Percentiles rank a stretch among this genome's conserved stretches.
Conservation (phyloP, 306 rosid genomes). For the Myrica gale region DNA sequence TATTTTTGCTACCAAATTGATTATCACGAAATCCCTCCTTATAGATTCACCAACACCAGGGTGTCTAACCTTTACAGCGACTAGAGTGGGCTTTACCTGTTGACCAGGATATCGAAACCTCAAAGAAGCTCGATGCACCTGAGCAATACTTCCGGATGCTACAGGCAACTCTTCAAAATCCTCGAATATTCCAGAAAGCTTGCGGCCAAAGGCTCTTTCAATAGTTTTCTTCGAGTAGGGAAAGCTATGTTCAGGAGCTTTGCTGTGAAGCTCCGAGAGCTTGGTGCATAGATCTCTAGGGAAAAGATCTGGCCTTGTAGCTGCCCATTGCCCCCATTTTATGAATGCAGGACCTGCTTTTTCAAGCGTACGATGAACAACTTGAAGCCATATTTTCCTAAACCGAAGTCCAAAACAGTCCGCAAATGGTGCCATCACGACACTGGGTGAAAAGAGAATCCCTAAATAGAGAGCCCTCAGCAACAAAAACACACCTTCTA, state of each 20-base stretch:
- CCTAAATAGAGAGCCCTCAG: slow-evolving; percentile 74
- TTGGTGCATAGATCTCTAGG: slow-evolving; percentile 83
- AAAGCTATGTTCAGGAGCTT: slow-evolving; percentile 97
- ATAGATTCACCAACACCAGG: slow-evolving; percentile 98
- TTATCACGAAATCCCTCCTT: slow-evolving; percentile 88
- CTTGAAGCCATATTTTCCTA: slow-evolving; percentile 73
- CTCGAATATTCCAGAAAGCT: slow-evolving; percentile 80
- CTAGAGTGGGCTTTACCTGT: slow-evolving; percentile 61
- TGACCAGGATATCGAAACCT: slow-evolving; percentile 89
- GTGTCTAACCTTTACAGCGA: slow-evolving; percentile 95
- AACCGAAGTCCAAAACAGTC: slow-evolving; percentile 65
- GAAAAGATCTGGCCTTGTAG: slow-evolving; percentile 95
- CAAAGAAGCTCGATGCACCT: slow-evolving; percentile 88
- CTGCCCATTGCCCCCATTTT: slow-evolving; percentile 99
- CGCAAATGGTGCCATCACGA: slow-evolving; percentile 79
- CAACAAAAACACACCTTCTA: slow-evolving; percentile 63
- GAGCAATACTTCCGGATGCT: slow-evolving; percentile 99
- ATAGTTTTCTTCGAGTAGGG: slow-evolving; percentile 81
- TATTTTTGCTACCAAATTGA: slow-evolving; percentile 66
- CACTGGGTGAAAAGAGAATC: slow-evolving; percentile 80
- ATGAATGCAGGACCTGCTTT: slow-evolving; percentile 94
- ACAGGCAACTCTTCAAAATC: slow-evolving; percentile 93
- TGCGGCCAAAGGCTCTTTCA: slow-evolving; percentile 86
- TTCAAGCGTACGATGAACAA: slow-evolving; percentile 80
- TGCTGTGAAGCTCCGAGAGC: slow-evolving; percentile 83